Evolutionary conservation across 345 rosid species (phyloP).

Genomic region (Pseudoturritis turrita): DNA sequence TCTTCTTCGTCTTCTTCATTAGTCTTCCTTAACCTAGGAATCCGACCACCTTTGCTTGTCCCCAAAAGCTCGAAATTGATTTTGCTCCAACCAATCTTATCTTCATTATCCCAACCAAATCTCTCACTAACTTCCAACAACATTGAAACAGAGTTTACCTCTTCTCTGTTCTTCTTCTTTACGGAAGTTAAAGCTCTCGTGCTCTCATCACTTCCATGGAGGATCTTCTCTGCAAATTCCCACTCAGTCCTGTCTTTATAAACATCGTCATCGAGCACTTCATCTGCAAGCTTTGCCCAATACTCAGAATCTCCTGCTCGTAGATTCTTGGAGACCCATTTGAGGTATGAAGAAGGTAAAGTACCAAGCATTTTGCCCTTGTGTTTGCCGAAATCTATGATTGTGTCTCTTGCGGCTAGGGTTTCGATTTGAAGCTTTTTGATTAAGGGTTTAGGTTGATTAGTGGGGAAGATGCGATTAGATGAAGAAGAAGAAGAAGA

Average conservation of each 20-base stretch:
- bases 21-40: slow-evolving; percentile 46
- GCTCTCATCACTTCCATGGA: slow-evolving; percentile 40
- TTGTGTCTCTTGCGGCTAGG: slow-evolving; percentile 49
- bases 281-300: slow-evolving; percentile 76
- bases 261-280: slow-evolving; percentile 61
- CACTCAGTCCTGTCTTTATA: slow-evolving; percentile 76
- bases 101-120: slow-evolving; percentile 83
- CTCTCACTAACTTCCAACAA: slow-evolving; percentile 71
- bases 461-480: background rate
- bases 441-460: slow-evolving; percentile 13
- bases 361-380: slow-evolving; percentile 82
- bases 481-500: slow-evolving; percentile 14
- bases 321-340: slow-evolving; percentile 72
- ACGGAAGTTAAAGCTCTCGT: background rate
- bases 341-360: slow-evolving; percentile 68
- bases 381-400: slow-evolving; percentile 74
- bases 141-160: slow-evolving; percentile 38
- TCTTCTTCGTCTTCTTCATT: background rate
- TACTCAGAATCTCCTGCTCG: slow-evolving; percentile 53
- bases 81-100: slow-evolving; percentile 62
- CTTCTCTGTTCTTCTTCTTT: slow-evolving; percentile 10
- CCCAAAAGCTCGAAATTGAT: slow-evolving; percentile 69
- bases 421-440: slow-evolving; percentile 12
- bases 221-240: slow-evolving; percentile 58
- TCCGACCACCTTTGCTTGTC: slow-evolving; percentile 66